Conservation (phyloP, 2,329 filamentous ascomycete species). For the Cladosporium sp. region DNA sequence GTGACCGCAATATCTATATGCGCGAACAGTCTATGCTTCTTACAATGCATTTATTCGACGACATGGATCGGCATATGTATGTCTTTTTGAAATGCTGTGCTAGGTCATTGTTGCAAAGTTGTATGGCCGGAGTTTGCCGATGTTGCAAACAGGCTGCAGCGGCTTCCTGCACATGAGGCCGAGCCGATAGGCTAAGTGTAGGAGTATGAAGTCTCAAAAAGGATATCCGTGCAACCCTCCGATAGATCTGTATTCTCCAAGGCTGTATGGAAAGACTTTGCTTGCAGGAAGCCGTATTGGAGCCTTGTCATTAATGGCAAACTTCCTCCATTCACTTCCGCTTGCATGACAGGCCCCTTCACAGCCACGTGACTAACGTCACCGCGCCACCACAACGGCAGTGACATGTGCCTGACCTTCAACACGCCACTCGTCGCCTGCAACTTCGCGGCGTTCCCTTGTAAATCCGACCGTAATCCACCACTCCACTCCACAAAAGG, state of each 20-base stretch:
- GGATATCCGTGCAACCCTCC: no score
- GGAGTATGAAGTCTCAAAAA: no score
- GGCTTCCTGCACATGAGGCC: constrained; percentile 1
- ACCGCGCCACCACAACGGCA: background rate
- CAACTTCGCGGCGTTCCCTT: background rate
- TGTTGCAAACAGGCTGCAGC: background rate
- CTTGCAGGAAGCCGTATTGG: no score
- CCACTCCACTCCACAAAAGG: background rate
- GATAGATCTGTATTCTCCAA: no score
- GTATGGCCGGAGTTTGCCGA: background rate
- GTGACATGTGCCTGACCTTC: background rate
- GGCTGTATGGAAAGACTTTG: no score
- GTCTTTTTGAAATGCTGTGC: no score
- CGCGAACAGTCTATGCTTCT: no score
- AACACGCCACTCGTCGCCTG: background rate
- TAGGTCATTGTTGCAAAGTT: no score
- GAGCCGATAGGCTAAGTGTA: background rate
- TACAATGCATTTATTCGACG: no score
- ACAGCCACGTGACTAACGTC: background rate
- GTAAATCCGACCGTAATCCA: background rate
- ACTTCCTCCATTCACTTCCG: background rate
- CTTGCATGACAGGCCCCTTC: background rate
- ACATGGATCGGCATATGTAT: no score
- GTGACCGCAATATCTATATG: no score
- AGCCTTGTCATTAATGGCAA: background rate